phyloP scores from a whole-genome alignment of 345 rosid species.

The Syzygium aqueum region DNA sequence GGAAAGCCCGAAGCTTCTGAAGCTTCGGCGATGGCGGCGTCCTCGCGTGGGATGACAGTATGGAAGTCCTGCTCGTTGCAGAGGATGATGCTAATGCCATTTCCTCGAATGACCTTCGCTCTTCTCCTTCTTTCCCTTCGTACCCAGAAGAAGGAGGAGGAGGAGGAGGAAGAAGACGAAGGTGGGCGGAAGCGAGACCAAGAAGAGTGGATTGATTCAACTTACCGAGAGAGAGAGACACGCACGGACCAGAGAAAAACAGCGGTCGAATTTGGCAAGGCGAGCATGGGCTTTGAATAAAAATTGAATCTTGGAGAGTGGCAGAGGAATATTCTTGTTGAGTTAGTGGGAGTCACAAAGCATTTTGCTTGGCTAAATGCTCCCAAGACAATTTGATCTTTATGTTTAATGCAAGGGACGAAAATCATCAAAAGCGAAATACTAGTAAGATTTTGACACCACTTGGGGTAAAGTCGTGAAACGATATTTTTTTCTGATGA shows the following conservation, averaged over 20 bases:
- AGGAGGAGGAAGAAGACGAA: not conserved
- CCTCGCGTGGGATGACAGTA: conserved; percentile 10
- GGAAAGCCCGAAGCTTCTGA: not conserved
- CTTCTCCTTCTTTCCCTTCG: not conserved
- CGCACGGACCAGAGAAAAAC: not conserved
- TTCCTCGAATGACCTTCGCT: not conserved
- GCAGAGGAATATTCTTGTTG: not conserved
- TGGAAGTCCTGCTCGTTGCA: conserved; percentile 6
- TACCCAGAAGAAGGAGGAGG: not conserved
- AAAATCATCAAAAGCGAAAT: not conserved
- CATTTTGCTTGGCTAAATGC: fast-evolving
- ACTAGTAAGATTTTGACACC: too few relatives aligned
- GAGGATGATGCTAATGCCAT: conserved; percentile 24
- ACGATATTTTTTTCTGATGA: too few relatives aligned
- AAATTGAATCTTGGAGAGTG: not conserved
- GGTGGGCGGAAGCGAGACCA: not conserved
- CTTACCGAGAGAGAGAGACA: not conserved
- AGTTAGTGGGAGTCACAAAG: not conserved
- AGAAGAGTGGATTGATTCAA: not conserved
- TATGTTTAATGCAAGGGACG: not conserved
- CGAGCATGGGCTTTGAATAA: not conserved
- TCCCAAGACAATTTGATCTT: not conserved
- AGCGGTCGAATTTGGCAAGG: not conserved
- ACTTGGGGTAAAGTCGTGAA: too few relatives aligned
- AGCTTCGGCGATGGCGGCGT: not conserved